Evolutionary conservation across 2,329 filamentous ascomycete species (phyloP), one percentile per base, ranked within the genome.

Genomic region (Claviceps spartinae): DNA sequence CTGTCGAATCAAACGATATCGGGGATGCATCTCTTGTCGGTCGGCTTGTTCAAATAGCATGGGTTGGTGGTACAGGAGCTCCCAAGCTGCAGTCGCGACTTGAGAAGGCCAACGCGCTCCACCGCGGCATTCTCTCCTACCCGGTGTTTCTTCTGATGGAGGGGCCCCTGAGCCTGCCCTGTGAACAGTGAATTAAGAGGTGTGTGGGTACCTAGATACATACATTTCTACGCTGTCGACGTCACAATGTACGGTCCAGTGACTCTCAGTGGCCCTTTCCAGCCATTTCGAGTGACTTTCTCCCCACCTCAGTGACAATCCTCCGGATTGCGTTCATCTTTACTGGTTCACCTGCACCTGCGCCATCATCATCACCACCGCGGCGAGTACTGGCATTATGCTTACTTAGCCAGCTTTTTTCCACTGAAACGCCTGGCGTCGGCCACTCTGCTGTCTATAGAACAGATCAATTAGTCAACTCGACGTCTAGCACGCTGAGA

Each of bases 401-500:
- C 20, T 24, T 2, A 11, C 18, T 16, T 14, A 44, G n/a, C 20
- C 30, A 24, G 3, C 16, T 5, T 18, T 16, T 24, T 45, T 24
- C 16, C 40, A 38, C 9, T 16, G 9, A 11, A 49, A 49, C 30
- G 26, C 34, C 48, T 45, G 41, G 48, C 30, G 13, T 26, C 20
- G 34, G 34, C 41, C 20, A 24, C 18, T 16, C 18, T 5, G 18
- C 13, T 34, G 30, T 36, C 41, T 7, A n/a, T 18, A 20, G 38
- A 36, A 24, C 5, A 18, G 7, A 16, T 4, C 16, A 43, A 26
- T 18, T 18, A 20, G 48, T 45, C 14, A 41, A n/a, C 44, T 7
- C 41, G 20, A 30, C 49, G n/a, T 37, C 45, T 46, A 34, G 44
- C 46, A 36, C 54, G 52, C 53, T 60, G 64, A 62, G 55, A 67